Conservation (phyloP, 495 filamentous ascomycete species). For the Glonium stellatum region DNA sequence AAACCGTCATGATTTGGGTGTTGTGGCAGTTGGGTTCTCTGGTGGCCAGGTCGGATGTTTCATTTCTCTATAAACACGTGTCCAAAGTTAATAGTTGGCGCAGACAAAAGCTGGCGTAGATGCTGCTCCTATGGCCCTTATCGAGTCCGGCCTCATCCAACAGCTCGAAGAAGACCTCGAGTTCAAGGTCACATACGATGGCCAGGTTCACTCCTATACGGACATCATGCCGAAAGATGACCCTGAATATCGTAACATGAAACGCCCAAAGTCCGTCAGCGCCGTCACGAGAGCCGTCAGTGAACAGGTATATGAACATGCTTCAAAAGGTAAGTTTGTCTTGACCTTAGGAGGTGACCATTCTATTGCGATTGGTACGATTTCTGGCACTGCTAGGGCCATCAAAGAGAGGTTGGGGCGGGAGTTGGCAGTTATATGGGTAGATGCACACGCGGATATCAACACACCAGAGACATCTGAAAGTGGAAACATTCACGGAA, state of each 20-base stretch:
- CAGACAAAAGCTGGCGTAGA: constrained; percentile 91
- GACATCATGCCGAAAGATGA: constrained; percentile 66
- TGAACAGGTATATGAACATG: constrained; percentile 80
- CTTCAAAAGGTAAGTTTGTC: constrained; percentile 76
- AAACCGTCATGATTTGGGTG: constrained; percentile 68
- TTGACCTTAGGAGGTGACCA: constrained; percentile 95
- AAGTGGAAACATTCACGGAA: constrained; percentile 94
- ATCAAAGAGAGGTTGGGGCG: constrained; percentile 69
- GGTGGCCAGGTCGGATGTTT: constrained; percentile 71
- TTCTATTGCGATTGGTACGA: constrained; percentile 88
- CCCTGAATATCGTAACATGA: constrained; percentile 82
- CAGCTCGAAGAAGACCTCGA: constrained; percentile 78
- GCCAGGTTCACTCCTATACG: constrained; percentile 74
- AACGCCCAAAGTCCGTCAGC: constrained; percentile 81
- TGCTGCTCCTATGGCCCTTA: constrained; percentile 83
- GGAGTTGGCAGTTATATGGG: constrained; percentile 94
- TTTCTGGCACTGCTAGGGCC: constrained; percentile 77
- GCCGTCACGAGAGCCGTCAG: constrained; percentile 75
- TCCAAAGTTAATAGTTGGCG: not conserved
- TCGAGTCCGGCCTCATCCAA: constrained; percentile 77
- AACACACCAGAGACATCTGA: constrained; percentile 86
- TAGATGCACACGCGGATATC: constrained; percentile 96
- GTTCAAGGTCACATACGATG: constrained; percentile 80
- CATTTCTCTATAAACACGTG: not conserved
- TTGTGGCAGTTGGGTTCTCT: constrained; percentile 94